phyloP scores from a whole-genome alignment of 2,329 filamentous ascomycete species.

The Pochonia chlamydosporia region DNA sequence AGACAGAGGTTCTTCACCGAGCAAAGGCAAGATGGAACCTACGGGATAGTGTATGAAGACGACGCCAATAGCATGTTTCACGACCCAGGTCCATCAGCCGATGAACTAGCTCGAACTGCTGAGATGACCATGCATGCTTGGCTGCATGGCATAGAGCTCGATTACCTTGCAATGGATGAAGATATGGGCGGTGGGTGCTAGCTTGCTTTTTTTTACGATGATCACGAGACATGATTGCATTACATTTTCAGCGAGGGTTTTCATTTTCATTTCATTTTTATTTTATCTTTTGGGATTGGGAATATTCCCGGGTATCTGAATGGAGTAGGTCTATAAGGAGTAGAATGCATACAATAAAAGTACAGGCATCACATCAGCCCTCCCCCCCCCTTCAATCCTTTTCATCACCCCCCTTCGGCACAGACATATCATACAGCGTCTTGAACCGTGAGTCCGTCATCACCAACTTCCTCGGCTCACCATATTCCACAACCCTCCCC shows the following conservation, averaged over 20 bases:
- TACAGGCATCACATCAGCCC: neutral
- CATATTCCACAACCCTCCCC: constrained; percentile 38
- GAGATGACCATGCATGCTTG: constrained; percentile 9
- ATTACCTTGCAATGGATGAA: constrained; percentile 5
- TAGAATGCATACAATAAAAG: neutral
- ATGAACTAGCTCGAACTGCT: constrained; percentile 3
- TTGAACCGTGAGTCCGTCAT: constrained; percentile 2
- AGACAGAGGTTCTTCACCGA: constrained; percentile 8
- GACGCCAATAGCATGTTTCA: constrained; percentile 7
- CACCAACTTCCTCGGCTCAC: constrained; percentile 1
- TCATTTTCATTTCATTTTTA: neutral
- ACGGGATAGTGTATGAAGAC: constrained; percentile 9
- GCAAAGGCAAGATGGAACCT: constrained; percentile 5
- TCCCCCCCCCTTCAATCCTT: neutral
- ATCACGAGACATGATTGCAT: neutral
- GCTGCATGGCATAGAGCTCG: constrained; percentile 7
- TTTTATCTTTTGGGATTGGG: neutral
- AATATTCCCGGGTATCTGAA: neutral
- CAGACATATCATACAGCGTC: neutral
- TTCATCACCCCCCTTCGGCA: neutral
- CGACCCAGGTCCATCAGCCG: neutral
- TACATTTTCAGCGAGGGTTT: neutral
- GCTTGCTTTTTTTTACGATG: neutral
- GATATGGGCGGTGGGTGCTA: neutral
- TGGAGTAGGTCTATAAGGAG: neutral